A percentile compares a stretch with the other conserved stretches of the same genome.
Conservation (phyloP, 768 basidiomycete species). For the Mycena pura region DNA sequence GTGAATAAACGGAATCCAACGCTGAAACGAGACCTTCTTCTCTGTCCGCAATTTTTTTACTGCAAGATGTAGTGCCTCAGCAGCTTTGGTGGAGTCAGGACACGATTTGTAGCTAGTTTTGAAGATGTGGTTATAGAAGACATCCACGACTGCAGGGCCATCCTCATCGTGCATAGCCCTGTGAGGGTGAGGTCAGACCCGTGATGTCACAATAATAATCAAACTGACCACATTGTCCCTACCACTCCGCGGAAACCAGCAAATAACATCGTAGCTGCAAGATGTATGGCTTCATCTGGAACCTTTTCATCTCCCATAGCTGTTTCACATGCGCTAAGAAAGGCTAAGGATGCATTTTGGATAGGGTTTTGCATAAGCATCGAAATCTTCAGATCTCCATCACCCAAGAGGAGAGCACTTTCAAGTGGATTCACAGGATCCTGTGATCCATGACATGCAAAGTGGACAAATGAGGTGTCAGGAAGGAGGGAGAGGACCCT, state of each 20-base stretch:
- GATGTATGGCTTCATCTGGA: slow-evolving; percentile 14
- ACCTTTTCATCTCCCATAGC: slow-evolving; percentile 11
- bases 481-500: slow-evolving; percentile 6
- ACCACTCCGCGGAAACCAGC: slow-evolving; percentile 6
- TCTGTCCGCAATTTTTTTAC: slow-evolving; percentile 6
- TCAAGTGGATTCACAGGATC: slow-evolving; percentile 1
- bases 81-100: slow-evolving; percentile 3
- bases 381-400: slow-evolving; percentile 10
- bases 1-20: slow-evolving; percentile 11
- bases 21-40: slow-evolving; percentile 15
- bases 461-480: slow-evolving; percentile 1
- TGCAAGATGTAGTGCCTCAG: slow-evolving; percentile 5
- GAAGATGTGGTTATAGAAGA: slow-evolving; percentile 6
- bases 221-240: slow-evolving; percentile 12
- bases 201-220: background rate
- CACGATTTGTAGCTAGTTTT: background rate
- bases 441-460: slow-evolving; percentile 7
- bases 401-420: slow-evolving; percentile 4
- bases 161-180: slow-evolving; percentile 6
- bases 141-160: slow-evolving; percentile 3
- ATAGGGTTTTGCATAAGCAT: slow-evolving; percentile 8
- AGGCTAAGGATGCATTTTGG: slow-evolving; percentile 9
- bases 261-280: slow-evolving; percentile 6
- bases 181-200: background rate
- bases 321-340: slow-evolving; percentile 12